These are phyloP conservation scores for Neonothopanus nambi DNA, from an alignment of 1,284 basidiomycete genomes.

Conservation along the genomic window DNA sequence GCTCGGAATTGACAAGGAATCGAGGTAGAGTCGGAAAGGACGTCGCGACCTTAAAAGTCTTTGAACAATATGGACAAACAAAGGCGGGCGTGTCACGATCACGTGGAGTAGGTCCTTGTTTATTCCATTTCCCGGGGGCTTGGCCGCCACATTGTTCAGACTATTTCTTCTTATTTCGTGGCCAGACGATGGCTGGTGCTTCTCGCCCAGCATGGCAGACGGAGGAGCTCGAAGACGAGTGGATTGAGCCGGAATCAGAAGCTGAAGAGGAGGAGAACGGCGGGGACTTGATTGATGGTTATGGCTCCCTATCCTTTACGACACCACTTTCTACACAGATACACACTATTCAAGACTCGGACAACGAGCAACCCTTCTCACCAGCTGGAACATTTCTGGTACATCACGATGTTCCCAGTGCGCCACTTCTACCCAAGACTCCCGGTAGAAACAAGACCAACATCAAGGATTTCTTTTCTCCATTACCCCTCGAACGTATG, in stretches of 20 bases:
- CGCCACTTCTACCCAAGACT: constrained; percentile 62
- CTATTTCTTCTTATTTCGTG: neutral
- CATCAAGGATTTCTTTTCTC: constrained; percentile 84
- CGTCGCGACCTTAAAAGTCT: neutral
- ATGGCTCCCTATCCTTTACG: constrained; percentile 62
- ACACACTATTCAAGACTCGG: constrained; percentile 38
- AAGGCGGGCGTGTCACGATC: neutral
- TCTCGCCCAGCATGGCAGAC: constrained; percentile 72
- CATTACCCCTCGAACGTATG: constrained; percentile 82
- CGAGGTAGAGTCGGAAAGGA: neutral
- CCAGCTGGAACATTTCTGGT: constrained; percentile 77
- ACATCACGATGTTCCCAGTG: constrained; percentile 63
- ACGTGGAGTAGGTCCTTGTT: constrained; percentile 6
- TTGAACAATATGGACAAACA: neutral
- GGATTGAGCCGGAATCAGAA: constrained; percentile 58
- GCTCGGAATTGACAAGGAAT: neutral
- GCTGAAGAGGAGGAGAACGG: constrained; percentile 35
- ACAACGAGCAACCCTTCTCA: constrained; percentile 17
- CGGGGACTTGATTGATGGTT: constrained; percentile 26
- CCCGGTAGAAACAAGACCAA: constrained; percentile 58
- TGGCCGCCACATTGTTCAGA: neutral
- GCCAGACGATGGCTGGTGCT: constrained; percentile 2
- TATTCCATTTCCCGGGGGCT: neutral
- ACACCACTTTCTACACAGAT: constrained; percentile 57
- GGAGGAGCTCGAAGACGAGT: constrained; percentile 77